Percentiles rank a stretch among this genome's conserved stretches.
These are phyloP conservation scores for Chytriomyces sp. DNA, from an alignment of 192 early-diverging fungal species.

Conservation along the genomic window DNA sequence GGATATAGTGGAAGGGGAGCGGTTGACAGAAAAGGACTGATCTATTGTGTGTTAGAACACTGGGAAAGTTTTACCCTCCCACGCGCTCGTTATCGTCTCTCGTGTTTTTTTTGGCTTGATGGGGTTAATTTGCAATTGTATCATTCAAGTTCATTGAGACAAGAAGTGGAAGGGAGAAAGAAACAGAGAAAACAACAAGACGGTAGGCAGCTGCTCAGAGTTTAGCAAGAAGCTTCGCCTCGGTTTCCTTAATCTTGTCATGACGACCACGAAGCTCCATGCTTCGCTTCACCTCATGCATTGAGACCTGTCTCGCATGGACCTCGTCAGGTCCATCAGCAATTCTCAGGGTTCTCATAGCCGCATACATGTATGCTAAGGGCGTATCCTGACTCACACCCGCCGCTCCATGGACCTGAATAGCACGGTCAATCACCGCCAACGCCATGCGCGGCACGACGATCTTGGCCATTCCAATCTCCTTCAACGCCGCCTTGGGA, in stretches of 20 bases:
- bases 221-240: constrained; percentile 16
- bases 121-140: not conserved
- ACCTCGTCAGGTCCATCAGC: constrained; percentile 96
- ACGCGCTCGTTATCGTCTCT: not conserved
- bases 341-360: constrained; percentile 79
- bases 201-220: constrained; percentile 14
- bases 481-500: constrained; percentile 86
- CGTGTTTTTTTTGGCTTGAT: not conserved
- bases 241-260: constrained; percentile 31
- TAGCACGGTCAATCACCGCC: constrained; percentile 83
- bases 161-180: not conserved
- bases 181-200: not conserved
- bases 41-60: not conserved
- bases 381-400: constrained; percentile 87
- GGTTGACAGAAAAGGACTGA: not conserved
- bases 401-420: constrained; percentile 92
- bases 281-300: constrained; percentile 42
- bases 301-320: constrained; percentile 80
- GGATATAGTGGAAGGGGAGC: not conserved
- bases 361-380: constrained; percentile 81
- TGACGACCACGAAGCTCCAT: constrained; percentile 25
- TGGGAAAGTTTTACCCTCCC: no score
- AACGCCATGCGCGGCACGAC: constrained; percentile 79
- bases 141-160: not conserved
- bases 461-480: constrained; percentile 98